Evolutionary conservation across 129 eudicot species (phyloP).

Genomic region (Cynara cardunculus): DNA sequence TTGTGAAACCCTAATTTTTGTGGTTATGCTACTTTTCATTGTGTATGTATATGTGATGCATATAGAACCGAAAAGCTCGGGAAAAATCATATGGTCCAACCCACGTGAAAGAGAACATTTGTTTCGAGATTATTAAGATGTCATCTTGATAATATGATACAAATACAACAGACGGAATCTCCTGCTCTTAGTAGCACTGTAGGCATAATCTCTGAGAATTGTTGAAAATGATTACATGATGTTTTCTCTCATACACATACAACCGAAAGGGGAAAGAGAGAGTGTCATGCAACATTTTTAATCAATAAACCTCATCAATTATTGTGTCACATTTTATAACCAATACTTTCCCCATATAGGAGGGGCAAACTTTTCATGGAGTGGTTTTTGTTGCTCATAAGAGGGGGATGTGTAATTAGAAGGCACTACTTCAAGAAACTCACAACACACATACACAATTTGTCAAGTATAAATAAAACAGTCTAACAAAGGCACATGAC

Average conservation of each 20-base stretch:
- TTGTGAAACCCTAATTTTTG: constrained; percentile 19
- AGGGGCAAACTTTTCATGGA: background rate
- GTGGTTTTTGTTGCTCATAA: background rate
- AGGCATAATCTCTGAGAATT: background rate
- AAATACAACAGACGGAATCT: background rate
- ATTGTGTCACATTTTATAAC: background rate
- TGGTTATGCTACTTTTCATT: background rate
- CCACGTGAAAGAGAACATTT: background rate
- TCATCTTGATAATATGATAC: constrained; percentile 11
- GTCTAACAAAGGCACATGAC: background rate
- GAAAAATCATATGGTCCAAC: background rate
- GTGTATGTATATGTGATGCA: background rate
- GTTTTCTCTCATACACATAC: background rate
- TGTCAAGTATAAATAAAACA: background rate
- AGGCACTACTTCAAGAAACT: background rate
- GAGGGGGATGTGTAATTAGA: background rate
- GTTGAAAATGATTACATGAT: background rate
- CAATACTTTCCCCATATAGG: background rate
- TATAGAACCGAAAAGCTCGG: background rate
- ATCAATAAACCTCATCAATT: background rate
- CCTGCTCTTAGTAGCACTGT: background rate
- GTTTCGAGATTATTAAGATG: background rate
- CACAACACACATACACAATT: background rate
- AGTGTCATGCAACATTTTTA: background rate
- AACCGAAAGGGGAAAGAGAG: background rate